These are phyloP conservation scores for Warburgia ugandensis DNA, from an alignment of 164 flowering plant genomes.

Conservation along the genomic window DNA sequence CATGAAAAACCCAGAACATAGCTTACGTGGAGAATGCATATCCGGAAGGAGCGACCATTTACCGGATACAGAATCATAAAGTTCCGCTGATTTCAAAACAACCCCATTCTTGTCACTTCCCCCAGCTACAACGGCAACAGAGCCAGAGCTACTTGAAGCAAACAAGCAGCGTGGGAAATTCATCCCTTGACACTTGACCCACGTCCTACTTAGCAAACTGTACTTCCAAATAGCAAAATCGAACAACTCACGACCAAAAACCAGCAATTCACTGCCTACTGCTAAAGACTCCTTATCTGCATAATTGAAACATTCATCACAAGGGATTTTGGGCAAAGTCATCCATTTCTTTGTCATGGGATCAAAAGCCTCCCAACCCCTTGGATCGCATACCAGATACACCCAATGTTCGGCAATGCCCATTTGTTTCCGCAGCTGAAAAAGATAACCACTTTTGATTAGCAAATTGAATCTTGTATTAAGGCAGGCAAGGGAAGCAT, in stretches of 20 bases:
- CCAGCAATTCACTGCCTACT: slow-evolving; percentile 35
- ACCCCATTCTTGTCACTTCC: slow-evolving; percentile 27
- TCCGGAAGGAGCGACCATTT: slow-evolving; percentile 25
- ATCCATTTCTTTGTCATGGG: slow-evolving; percentile 20
- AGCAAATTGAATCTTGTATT: slow-evolving; percentile 21
- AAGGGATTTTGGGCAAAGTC: slow-evolving; percentile 23
- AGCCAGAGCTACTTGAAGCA: slow-evolving; percentile 30
- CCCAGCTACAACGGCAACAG: slow-evolving; percentile 32
- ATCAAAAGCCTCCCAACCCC: slow-evolving; percentile 29
- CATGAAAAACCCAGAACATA: slow-evolving; percentile 37
- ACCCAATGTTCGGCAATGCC: slow-evolving; percentile 27
- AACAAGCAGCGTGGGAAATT: slow-evolving; percentile 26
- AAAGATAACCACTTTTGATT: slow-evolving; percentile 18
- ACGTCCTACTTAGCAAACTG: slow-evolving; percentile 20
- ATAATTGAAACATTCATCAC: slow-evolving; percentile 22
- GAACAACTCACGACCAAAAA: slow-evolving; percentile 28
- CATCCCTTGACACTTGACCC: slow-evolving; percentile 25
- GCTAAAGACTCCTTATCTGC: slow-evolving; percentile 34
- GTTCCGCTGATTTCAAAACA: slow-evolving; percentile 25
- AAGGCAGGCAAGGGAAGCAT: slow-evolving; percentile 22
- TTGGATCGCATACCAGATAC: slow-evolving; percentile 16
- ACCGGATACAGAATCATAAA: slow-evolving; percentile 25
- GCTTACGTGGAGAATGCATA: slow-evolving; percentile 29
- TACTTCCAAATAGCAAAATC: slow-evolving; percentile 23
- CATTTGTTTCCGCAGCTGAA: slow-evolving; percentile 13